phyloP scores from a whole-genome alignment of 2,329 filamentous ascomycete species.

The Aspergillus arachidicola region DNA sequence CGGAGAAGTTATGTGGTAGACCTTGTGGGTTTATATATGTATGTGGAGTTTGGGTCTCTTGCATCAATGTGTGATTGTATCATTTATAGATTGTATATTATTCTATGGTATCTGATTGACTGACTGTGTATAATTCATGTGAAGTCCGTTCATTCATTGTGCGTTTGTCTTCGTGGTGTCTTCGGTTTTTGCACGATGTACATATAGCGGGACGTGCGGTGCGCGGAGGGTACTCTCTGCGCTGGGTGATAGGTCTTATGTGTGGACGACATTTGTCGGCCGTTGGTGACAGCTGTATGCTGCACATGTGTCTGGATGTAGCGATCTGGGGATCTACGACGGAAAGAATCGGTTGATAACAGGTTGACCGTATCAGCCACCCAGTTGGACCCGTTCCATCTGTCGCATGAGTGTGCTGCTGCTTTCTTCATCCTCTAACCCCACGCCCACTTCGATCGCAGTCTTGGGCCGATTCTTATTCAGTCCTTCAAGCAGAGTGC shows the following conservation, averaged over 20 bases:
- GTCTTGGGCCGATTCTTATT: slow-evolving; percentile 69
- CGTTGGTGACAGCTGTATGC: not conserved
- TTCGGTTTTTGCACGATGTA: not conserved
- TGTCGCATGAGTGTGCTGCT: slow-evolving; percentile 55
- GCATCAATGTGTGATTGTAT: not conserved
- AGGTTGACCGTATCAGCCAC: slow-evolving; percentile 29
- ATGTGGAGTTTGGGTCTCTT: not conserved
- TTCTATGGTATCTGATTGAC: not conserved
- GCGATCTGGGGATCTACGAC: not conserved
- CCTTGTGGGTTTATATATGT: not conserved
- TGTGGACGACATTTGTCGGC: not conserved
- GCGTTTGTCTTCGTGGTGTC: not conserved
- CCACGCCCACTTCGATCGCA: slow-evolving; percentile 46
- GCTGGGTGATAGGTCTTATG: not conserved
- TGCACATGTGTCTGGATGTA: not conserved
- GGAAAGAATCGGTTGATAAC: not conserved
- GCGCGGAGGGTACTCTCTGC: not conserved
- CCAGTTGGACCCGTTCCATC: slow-evolving; percentile 52
- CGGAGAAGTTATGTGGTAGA: not conserved
- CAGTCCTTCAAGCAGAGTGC: slow-evolving; percentile 81
- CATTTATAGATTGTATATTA: not conserved
- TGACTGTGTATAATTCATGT: not conserved
- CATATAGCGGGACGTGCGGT: not conserved
- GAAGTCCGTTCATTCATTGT: not conserved
- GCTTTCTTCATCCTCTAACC: slow-evolving; percentile 49